Evolutionary conservation across 768 basidiomycete species (phyloP), one percentile per base, ranked within the genome.

Genomic region (Boletus rubroflammeus): DNA sequence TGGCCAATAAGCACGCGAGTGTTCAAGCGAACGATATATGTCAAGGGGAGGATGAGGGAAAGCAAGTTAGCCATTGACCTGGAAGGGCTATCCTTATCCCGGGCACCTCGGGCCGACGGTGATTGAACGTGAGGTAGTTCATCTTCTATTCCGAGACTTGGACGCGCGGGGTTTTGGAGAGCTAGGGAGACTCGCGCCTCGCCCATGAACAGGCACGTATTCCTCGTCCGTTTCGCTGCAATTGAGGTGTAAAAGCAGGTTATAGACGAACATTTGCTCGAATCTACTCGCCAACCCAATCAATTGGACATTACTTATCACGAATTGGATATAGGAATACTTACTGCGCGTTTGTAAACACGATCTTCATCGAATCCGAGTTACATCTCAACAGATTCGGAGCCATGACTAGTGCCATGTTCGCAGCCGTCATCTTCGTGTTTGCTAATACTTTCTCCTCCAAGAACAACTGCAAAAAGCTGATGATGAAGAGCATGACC

Each of bases 341-440:
- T 72, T 64, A 93, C 92, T 89, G 88, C 14, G 94, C 82, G 70
- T 96, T 97, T 31, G 89, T 93, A 67, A 93, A 95, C 10, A 94
- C 93, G 10, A 94, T 76, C 7, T 87, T 79, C 80, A 94, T 86
- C n/a, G 84, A 89, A 45, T 93, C 88, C 15, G 90, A 93, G 61
- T 79, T 87, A 65, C 93, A 95, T 51, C 93, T 76, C 42, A 97
- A 70, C 41, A 97, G 69, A 71, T 96, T 96, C 8, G 93, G 93
- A 1, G 93, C 91, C 85, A 97, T 89, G 19, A 97, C 91, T 15
- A 95, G 73, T 9, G 93, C 91, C 57, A 96, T 73, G 68, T 93
- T 94, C 35, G 84, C 84, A 11, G 88, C 81, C 3, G 91, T 95
- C 93, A 95, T 96, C 73, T 95, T 93, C 39, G 91, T 93, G 43